Evolutionary conservation across 1,139 yeast genomes (phyloP), one percentile per base, ranked within the genome.

Genomic region (Pichia sp.): DNA sequence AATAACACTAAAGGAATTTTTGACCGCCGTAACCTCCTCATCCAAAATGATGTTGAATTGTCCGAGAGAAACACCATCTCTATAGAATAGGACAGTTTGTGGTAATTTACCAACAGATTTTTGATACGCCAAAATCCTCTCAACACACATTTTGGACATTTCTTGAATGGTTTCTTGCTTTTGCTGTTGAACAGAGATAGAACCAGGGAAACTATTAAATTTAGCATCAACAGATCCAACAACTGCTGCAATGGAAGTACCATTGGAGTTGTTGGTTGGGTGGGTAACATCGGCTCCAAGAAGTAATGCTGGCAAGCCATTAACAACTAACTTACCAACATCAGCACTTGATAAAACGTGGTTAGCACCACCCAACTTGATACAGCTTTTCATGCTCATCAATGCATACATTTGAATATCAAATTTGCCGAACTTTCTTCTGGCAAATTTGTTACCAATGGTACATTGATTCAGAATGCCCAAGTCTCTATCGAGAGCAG

Each of bases 251-350:
- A 66, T 58, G 27, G 70, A 65, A 12, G 67, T 65, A 20, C 60
- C 60, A 20, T 61, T 57, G 17, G 61, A 53, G 24, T 60, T 55
- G 17, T 65, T 67, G 17, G 66, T 65, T 33, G 70, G 69, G 46
- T 68, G 71, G 3, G 70, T 64, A 29, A 68, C 71, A 60, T 68
- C 71, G 1, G 69, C 71, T 46, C 71, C 71, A 9, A 67, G 54
- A 27, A 68, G 48, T 41, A 68, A 59, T 24, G 63, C 57, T 31
- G 67, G 65, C 10, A 57, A 46, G 30, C 58, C 56, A 38, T 61
- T 53, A 17, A 59, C 49, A 14, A 60, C 53, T 17, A 60, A 29
- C 46, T 46, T 58, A 40, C 61, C 61, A 42, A 55, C 47, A 48
- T 58, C 58, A 46, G 48, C 43, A 14, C 55, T 50, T 20, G 63